Conservation (phyloP, 768 basidiomycete genomes). For the Psilocybe cubensis region DNA sequence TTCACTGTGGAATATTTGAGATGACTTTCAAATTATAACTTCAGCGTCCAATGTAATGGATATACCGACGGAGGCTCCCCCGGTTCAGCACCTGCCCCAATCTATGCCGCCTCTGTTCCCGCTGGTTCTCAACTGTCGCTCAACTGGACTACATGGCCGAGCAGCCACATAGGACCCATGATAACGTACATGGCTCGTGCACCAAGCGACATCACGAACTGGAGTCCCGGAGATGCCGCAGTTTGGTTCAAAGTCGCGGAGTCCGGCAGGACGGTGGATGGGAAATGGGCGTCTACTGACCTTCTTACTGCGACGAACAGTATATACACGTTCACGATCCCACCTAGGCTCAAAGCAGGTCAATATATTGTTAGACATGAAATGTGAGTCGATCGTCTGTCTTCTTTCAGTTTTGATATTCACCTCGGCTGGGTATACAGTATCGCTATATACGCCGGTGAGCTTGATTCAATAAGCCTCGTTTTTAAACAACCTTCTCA, state of each 20-base stretch:
- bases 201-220: constrained; percentile 44
- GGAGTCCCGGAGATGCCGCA: constrained; percentile 44
- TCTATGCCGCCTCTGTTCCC: constrained; percentile 41
- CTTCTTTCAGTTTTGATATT: background rate
- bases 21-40: background rate
- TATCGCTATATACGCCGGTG: constrained; percentile 42
- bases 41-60: constrained; percentile 39
- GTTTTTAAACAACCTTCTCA: background rate
- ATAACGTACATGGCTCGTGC: constrained; percentile 53
- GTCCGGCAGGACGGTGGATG: constrained; percentile 45
- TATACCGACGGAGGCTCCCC: constrained; percentile 26
- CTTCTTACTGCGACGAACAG: constrained; percentile 40
- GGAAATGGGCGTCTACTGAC: constrained; percentile 48
- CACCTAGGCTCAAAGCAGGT: constrained; percentile 45
- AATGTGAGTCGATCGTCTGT: constrained; percentile 31
- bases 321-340: constrained; percentile 51
- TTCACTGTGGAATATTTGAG: background rate
- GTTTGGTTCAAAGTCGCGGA: constrained; percentile 59
- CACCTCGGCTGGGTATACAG: constrained; percentile 18
- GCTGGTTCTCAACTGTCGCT: constrained; percentile 43
- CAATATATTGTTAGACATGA: constrained; percentile 55
- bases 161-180: constrained; percentile 42
- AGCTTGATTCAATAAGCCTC: background rate
- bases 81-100: constrained; percentile 41
- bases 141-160: constrained; percentile 46